Conservation (phyloP, 805 yeast species). For the Candida vaughaniae region DNA sequence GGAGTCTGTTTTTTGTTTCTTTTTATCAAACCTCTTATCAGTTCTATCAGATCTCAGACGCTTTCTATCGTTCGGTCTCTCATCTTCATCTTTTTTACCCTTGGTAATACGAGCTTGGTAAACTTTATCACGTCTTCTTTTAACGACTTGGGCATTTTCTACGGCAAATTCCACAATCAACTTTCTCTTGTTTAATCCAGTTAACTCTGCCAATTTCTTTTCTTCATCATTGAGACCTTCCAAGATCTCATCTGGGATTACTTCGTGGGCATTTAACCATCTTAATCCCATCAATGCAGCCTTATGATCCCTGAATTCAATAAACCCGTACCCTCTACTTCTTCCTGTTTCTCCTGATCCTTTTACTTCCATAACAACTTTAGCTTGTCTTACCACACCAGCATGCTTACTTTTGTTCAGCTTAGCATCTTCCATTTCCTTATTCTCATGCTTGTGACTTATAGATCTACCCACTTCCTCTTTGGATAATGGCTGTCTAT, state of each 20-base stretch:
- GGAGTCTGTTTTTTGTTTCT: constrained; percentile 25
- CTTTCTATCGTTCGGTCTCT: constrained; percentile 12
- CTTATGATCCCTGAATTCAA: constrained; percentile 90
- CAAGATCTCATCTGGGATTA: constrained; percentile 63
- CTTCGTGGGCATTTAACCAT: constrained; percentile 94
- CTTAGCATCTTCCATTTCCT: constrained; percentile 29
- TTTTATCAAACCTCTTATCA: constrained; percentile 7
- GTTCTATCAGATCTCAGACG: constrained; percentile 14
- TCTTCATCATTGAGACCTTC: constrained; percentile 75
- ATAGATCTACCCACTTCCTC: constrained; percentile 85
- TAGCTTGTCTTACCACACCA: constrained; percentile 93
- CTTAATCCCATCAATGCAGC: constrained; percentile 93
- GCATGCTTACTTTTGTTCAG: constrained; percentile 65
- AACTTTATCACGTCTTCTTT: constrained; percentile 78
- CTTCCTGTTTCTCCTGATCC: constrained; percentile 86
- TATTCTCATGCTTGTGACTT: constrained; percentile 53
- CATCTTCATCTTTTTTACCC: constrained; percentile 24
- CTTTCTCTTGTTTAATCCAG: constrained; percentile 62
- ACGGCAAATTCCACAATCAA: constrained; percentile 93
- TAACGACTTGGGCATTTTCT: constrained; percentile 91
- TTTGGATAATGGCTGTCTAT: constrained; percentile 81
- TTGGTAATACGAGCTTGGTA: constrained; percentile 19
- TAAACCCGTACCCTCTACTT: constrained; percentile 94
- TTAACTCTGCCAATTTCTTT: constrained; percentile 51
- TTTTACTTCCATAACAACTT: constrained; percentile 88